A percentile compares a stretch with the other conserved stretches of the same genome.
These are phyloP conservation scores for Elsinoe fawcettii DNA, from an alignment of 2,329 filamentous ascomycete species.

Conservation along the genomic window DNA sequence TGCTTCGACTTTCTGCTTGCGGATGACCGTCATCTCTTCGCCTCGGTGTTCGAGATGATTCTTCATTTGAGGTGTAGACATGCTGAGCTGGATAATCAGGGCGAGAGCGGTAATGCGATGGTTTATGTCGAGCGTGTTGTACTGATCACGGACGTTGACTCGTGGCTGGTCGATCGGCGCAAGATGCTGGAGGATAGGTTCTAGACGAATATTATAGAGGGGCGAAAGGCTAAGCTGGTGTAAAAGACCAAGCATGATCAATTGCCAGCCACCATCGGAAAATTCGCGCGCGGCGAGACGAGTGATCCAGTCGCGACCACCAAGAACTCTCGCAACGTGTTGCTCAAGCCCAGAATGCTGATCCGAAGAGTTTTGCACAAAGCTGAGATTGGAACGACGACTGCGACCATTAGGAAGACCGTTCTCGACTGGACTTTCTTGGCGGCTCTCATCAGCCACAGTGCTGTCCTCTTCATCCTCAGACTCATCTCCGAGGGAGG, in stretches of 20 bases:
- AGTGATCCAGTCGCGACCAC: constrained; percentile 74
- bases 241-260: constrained; percentile 78
- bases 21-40: constrained; percentile 86
- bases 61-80: constrained; percentile 78
- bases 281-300: constrained; percentile 78
- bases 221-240: constrained; percentile 75
- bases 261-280: constrained; percentile 79
- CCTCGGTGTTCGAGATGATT: constrained; percentile 87
- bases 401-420: constrained; percentile 58
- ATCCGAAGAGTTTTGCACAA: constrained; percentile 13
- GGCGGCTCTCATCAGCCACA: constrained; percentile 46
- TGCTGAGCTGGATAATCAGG: constrained; percentile 75
- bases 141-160: constrained; percentile 65
- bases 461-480: constrained; percentile 61
- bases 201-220: constrained; percentile 61
- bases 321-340: constrained; percentile 35
- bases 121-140: constrained; percentile 73
- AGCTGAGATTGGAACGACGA: constrained; percentile 37
- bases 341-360: constrained; percentile 14
- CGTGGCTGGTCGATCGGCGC: constrained; percentile 67
- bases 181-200: constrained; percentile 71
- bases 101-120: constrained; percentile 71
- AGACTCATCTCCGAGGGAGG: constrained; percentile 65
- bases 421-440: constrained; percentile 49
- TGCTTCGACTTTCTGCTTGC: constrained; percentile 91